Evolutionary conservation across 805 yeast genomes (phyloP).

Genomic region (Starmerella gropengiesseri): DNA sequence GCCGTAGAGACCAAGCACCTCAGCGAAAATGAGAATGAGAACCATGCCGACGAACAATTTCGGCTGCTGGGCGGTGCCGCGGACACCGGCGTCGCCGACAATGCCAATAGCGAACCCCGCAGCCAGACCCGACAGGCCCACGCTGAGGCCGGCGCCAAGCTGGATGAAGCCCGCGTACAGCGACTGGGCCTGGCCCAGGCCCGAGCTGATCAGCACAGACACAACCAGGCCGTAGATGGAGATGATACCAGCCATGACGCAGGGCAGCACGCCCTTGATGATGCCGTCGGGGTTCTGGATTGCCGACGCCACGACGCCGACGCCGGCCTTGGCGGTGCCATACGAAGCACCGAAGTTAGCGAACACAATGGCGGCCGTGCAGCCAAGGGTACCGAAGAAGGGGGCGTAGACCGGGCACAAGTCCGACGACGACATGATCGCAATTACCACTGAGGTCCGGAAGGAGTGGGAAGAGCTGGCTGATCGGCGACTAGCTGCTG

Average conservation of each 20-base stretch:
- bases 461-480: conserved; percentile 1
- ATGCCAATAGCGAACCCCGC: conserved; percentile 99
- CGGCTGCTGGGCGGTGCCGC: conserved; percentile 97
- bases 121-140: conserved; percentile 93
- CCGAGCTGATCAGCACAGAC: conserved; percentile 84
- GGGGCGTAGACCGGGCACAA: conserved; percentile 40
- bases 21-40: conserved; percentile 96
- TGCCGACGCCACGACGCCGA: conserved; percentile 97
- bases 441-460: too few relatives aligned
- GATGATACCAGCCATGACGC: conserved; percentile 98
- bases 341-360: conserved; percentile 98
- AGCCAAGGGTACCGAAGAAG: conserved; percentile 98
- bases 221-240: conserved; percentile 97
- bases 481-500: conserved; percentile 4
- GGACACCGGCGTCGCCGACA: conserved; percentile 98
- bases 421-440: conserved; percentile 25
- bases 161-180: conserved; percentile 95
- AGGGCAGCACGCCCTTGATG: conserved; percentile 90
- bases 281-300: conserved; percentile 84
- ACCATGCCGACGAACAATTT: conserved; percentile 97
- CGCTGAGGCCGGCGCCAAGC: conserved; percentile 95
- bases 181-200: conserved; percentile 82
- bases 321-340: conserved; percentile 99
- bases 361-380: conserved; percentile 98
- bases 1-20: conserved; percentile 97